Percentiles rank a stretch among this genome's conserved stretches.
Evolutionary conservation across 2,329 filamentous ascomycete species (phyloP).

Genomic region (Hansfordia pulvinata): DNA sequence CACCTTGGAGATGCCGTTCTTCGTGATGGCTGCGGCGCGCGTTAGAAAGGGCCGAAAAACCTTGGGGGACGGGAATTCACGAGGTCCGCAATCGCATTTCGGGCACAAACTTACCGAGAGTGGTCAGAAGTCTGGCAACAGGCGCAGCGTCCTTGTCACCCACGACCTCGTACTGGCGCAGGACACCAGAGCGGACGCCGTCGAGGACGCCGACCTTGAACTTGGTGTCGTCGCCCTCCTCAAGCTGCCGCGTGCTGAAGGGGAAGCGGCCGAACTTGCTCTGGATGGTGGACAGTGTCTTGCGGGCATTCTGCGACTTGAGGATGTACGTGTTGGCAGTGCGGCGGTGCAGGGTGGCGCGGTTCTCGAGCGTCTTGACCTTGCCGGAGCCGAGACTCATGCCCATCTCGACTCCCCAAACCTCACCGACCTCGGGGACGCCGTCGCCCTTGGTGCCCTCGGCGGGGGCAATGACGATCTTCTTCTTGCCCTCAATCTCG

Average conservation of each 20-base stretch:
- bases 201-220: slow-evolving; percentile 86
- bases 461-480: slow-evolving; percentile 81
- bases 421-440: slow-evolving; percentile 74
- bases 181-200: slow-evolving; percentile 83
- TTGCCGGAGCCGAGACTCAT: slow-evolving; percentile 86
- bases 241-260: slow-evolving; percentile 92
- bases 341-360: slow-evolving; percentile 83
- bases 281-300: slow-evolving; percentile 85
- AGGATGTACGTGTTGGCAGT: slow-evolving; percentile 84
- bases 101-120: slow-evolving; percentile 75
- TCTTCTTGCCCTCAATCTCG: slow-evolving; percentile 95
- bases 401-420: slow-evolving; percentile 96
- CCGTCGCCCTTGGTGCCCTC: slow-evolving; percentile 89
- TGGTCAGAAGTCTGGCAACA: slow-evolving; percentile 80
- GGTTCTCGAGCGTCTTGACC: slow-evolving; percentile 81
- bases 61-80: slow-evolving; percentile 5
- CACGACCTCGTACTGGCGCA: slow-evolving; percentile 92
- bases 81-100: too few species aligned
- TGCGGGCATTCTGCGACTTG: slow-evolving; percentile 86
- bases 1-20: slow-evolving; percentile 87
- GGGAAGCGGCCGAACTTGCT: slow-evolving; percentile 98
- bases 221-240: slow-evolving; percentile 66
- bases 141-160: slow-evolving; percentile 82
- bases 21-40: slow-evolving; percentile 64
- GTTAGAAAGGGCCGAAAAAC: slow-evolving; percentile 6